These are phyloP conservation scores for Chloranthus sessilifolius DNA, from an alignment of 164 flowering plant genomes.

Conservation along the genomic window DNA sequence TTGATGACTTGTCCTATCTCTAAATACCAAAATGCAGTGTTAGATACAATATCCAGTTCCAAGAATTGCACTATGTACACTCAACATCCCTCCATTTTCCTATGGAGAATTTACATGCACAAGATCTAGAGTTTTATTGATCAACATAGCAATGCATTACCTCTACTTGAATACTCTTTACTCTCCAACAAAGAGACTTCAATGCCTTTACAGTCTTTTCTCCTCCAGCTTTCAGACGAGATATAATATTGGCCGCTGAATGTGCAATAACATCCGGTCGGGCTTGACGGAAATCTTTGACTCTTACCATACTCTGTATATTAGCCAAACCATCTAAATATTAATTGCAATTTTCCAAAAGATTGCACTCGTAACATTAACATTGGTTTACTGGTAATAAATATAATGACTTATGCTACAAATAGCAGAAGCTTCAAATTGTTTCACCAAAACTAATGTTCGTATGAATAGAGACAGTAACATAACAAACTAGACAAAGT, in stretches of 20 bases:
- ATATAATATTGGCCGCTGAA: conserved; percentile 68
- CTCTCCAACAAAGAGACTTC: conserved; percentile 79
- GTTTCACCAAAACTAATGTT: too few relatives aligned
- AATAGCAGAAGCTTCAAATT: too few relatives aligned
- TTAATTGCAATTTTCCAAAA: background rate
- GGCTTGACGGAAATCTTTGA: conserved; percentile 64
- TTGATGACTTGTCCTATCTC: background rate
- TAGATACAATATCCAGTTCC: background rate
- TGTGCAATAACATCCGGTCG: conserved; percentile 86
- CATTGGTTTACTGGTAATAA: too few relatives aligned
- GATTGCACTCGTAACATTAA: too few relatives aligned
- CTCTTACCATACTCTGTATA: conserved; percentile 54
- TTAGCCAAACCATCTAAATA: background rate
- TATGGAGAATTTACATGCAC: background rate
- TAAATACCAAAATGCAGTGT: background rate
- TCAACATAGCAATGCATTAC: conserved; percentile 29
- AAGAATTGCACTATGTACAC: background rate
- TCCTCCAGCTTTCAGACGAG: conserved; percentile 81
- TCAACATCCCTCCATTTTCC: background rate
- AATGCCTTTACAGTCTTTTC: conserved; percentile 75
- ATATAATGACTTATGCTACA: too few relatives aligned
- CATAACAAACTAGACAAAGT: too few relatives aligned
- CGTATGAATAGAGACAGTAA: too few relatives aligned
- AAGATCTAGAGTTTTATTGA: background rate
- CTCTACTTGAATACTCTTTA: conserved; percentile 87